phyloP scores from a whole-genome alignment of 2,329 filamentous ascomycete species.

The Ophiostoma himal-ulmi region DNA sequence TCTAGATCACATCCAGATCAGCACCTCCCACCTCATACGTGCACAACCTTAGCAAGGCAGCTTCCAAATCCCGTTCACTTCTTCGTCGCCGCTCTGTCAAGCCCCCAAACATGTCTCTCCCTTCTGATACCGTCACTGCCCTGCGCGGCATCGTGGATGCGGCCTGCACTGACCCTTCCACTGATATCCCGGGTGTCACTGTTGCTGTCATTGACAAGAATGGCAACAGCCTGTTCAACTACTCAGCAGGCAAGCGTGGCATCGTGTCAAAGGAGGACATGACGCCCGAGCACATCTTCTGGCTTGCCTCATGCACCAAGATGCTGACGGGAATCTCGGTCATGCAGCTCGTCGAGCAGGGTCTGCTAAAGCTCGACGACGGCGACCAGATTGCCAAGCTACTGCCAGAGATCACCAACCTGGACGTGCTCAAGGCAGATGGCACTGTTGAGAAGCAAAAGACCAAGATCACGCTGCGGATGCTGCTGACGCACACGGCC shows the following conservation, averaged over 20 bases:
- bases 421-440: slow-evolving; percentile 41
- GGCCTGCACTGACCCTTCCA: slow-evolving; percentile 35
- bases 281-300: slow-evolving; percentile 56
- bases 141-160: slow-evolving; percentile 35
- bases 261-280: slow-evolving; percentile 44
- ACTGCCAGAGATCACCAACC: slow-evolving; percentile 44
- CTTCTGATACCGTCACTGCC: slow-evolving; percentile 22
- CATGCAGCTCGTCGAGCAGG: slow-evolving; percentile 54
- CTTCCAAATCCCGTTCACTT: background rate
- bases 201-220: slow-evolving; percentile 44
- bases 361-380: slow-evolving; percentile 44
- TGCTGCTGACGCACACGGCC: slow-evolving; percentile 50
- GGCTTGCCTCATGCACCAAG: slow-evolving; percentile 55
- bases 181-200: slow-evolving; percentile 41
- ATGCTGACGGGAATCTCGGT: slow-evolving; percentile 47
- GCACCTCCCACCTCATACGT: background rate
- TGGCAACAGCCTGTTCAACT: slow-evolving; percentile 43
- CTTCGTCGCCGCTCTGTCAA: background rate
- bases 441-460: slow-evolving; percentile 41
- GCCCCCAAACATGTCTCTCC: slow-evolving; percentile 24
- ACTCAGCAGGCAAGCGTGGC: slow-evolving; percentile 46
- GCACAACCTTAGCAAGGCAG: background rate
- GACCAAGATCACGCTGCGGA: slow-evolving; percentile 49
- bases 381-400: slow-evolving; percentile 41
- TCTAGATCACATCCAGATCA: background rate